Percentiles rank a stretch among this genome's conserved stretches.
Conservation (phyloP, 257 asterid species). For the Solanum arcanum region DNA sequence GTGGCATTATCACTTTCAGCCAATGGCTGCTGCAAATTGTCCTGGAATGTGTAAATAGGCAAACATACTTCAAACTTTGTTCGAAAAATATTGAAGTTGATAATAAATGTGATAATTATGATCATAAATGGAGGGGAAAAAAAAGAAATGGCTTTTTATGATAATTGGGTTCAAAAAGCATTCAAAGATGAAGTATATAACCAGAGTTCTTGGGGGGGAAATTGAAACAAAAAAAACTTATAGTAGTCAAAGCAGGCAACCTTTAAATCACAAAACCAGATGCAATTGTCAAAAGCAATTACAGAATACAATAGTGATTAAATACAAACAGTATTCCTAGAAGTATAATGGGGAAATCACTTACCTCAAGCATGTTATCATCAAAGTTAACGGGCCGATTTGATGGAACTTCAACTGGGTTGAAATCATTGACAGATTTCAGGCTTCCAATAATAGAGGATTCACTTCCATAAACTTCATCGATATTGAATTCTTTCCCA, state of each 20-base stretch:
- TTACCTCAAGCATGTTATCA: conserved; percentile 59
- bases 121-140: background rate
- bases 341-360: conserved; percentile 1
- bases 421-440: conserved; percentile 67
- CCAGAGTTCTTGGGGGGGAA: background rate
- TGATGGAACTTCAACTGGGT: conserved; percentile 69
- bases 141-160: background rate
- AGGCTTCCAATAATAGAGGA: conserved; percentile 80
- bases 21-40: conserved; percentile 17
- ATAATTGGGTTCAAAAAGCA: background rate
- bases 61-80: background rate
- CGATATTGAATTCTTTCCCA: conserved; percentile 69
- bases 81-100: background rate
- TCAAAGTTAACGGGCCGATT: conserved; percentile 58
- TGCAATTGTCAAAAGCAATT: background rate
- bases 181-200: background rate
- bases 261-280: background rate
- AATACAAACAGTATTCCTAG: background rate
- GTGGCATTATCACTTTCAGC: background rate
- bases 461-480: conserved; percentile 85
- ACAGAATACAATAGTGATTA: background rate
- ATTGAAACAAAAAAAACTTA: background rate
- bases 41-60: conserved; percentile 19
- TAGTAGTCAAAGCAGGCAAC: background rate
- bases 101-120: background rate